Conservation (phyloP, 2,329 filamentous ascomycete genomes). For the Botrytis paeoniae region DNA sequence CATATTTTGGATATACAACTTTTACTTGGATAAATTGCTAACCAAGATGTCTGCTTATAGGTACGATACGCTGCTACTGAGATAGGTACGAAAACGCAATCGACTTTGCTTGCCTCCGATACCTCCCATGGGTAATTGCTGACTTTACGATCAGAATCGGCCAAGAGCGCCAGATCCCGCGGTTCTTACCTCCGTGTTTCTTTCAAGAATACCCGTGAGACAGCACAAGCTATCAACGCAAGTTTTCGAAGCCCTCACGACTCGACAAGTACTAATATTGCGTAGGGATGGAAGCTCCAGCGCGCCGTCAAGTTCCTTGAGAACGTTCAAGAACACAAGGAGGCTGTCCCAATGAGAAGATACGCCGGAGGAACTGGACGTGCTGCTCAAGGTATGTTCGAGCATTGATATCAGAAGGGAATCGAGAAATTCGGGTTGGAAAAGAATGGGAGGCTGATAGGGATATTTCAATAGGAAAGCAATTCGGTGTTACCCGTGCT, state of each 20-base stretch:
- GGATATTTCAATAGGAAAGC: conserved; percentile 69
- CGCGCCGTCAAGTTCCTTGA: conserved; percentile 83
- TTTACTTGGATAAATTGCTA: background rate
- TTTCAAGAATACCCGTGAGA: conserved; percentile 97
- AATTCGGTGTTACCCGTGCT: conserved; percentile 95
- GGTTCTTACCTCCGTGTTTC: conserved; percentile 98
- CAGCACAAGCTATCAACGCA: conserved; percentile 92
- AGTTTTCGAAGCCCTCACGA: background rate
- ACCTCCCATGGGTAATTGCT: conserved; percentile 47
- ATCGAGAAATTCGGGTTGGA: background rate
- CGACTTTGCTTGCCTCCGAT: conserved; percentile 23
- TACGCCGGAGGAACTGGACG: conserved; percentile 95
- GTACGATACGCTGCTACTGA: conserved; percentile 83
- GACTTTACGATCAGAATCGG: conserved; percentile 31
- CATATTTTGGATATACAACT: background rate
- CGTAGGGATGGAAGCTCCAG: conserved; percentile 19
- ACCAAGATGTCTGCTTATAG: conserved; percentile 44
- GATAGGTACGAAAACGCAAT: conserved; percentile 10
- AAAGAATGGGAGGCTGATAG: conserved; percentile 28
- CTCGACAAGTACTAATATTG: background rate
- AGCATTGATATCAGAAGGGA: background rate
- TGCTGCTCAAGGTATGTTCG: conserved; percentile 89
- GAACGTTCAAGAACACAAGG: conserved; percentile 95
- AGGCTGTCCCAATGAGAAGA: conserved; percentile 97
- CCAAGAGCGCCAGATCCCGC: conserved; percentile 95